Evolutionary conservation across 1,139 yeast species (phyloP), one percentile per base, ranked within the genome.

Genomic region (Zygosaccharomyces pseudobailii): DNA sequence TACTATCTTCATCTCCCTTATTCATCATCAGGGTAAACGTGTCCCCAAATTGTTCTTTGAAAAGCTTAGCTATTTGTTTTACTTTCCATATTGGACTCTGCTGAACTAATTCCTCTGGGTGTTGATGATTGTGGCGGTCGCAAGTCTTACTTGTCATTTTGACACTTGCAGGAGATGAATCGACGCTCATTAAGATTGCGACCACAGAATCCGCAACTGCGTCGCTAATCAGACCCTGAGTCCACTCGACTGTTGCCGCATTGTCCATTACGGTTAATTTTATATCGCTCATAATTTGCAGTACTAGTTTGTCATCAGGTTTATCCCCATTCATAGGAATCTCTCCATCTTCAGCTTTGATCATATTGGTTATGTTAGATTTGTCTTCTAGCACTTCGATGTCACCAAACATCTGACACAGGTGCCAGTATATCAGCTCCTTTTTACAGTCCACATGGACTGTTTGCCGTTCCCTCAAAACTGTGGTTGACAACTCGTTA

Each of bases 331-430:
- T 40, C 40, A 40, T 31, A 19, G 46, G 17, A 27, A 40, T 51
- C n/a, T 53, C 42, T 6, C 55, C 56, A 19, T 71, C 74, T n/a
- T 74, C 79, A 4, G 42, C 34, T 21, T 54, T 57, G 13, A 49
- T 39, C 45, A 46, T 42, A 25, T 52, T 47, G 4, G 67, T 61
- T 13, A 63, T 49, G 40, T 62, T 58, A 30, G 75, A 78, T 45
- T 79, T 80, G 56, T 83, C 88, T 47, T 72, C 73, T n/a, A 84
- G 52, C 1, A 87, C 76, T 35, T 83, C 81, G 10, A 89, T 78
- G 58, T 76, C 80, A 1, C 97, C 97, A 74, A 92, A 92, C 98
- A 94, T 92, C 63, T 90, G 97, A 52, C 86, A 82, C 52, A 92
- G 75, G 64, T 92, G 97, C 88, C 95, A 92, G 54, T 79, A 77